Base-by-base conservation (phyloP, 106 monocot species). In the Allium fistulosum region DNA sequence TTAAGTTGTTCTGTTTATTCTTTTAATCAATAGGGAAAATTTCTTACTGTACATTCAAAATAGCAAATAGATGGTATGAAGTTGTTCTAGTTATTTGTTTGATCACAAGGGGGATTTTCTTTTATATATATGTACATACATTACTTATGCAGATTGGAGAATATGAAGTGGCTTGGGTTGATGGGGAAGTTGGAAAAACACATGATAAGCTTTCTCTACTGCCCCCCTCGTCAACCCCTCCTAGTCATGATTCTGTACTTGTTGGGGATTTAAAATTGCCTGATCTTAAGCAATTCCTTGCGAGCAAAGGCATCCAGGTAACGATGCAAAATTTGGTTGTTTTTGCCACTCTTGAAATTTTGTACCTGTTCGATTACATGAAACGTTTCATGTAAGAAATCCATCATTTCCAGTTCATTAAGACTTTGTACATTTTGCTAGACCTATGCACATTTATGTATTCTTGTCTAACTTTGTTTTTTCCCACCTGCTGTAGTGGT, bases 281-380 rank as follows among this genome's bases (percentile, higher is more conserved):
- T 57, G 97, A 99, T 87, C 92, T 99, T 71, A 99, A 99, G 75
- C 97, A 99, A 74, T 92, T 90, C 52, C 87, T 92, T 72, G 79
- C 89, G 17, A 81, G 84, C 72, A 89, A 90, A 83, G 92, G 89
- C 49, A 75, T 92, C 53, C 92, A 88, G 92, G 97, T 87, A 78
- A 70, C 69, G 17, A 46, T 59, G 7, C 6, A 58, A 51, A n/a
- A 17, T 55, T 22, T 62, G 12, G 37, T 12, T 67, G 59, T 74
- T 58, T 48, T 56, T 26, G 53, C 6, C 37, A 37, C 18, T 58
- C 1, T 58, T 58, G 58, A n/a, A 58, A 14, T 16, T 16, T 58
- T 10, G 6, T 14, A 7, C 51, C 37, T 53, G 26, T 57, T 45
- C 55, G 2, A 26, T 69, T 57, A 27, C 57, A 69, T 28, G 56